A percentile compares a stretch with the other conserved stretches of the same genome.
Evolutionary conservation across 225 moss, liverwort and hornwort species (phyloP).

Genomic region (Sphagnum contortum): DNA sequence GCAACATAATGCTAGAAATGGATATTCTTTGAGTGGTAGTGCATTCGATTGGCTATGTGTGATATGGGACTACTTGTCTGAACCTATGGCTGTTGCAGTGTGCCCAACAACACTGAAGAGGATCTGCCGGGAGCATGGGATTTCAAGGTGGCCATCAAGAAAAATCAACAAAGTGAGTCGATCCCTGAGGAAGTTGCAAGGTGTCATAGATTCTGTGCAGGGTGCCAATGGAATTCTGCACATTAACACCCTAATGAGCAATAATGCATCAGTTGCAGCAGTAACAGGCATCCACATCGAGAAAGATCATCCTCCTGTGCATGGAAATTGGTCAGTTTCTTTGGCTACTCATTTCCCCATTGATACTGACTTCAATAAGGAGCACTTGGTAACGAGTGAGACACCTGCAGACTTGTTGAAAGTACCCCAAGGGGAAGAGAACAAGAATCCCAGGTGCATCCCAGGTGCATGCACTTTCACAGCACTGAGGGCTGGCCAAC

Average conservation of each 20-base stretch:
- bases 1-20: too few species aligned
- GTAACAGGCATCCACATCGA: slow-evolving; percentile 59
- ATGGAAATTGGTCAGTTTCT: slow-evolving; percentile 68
- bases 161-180: slow-evolving; percentile 99
- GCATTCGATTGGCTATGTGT: too few species aligned
- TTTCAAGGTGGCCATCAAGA: slow-evolving; percentile 95
- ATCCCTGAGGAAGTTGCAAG: slow-evolving; percentile 90
- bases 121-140: slow-evolving; percentile 97
- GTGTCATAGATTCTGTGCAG: slow-evolving; percentile 96
- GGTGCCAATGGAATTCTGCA: slow-evolving; percentile 88
- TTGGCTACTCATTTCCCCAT: slow-evolving; percentile 60
- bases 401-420: slow-evolving; percentile 20
- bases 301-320: slow-evolving; percentile 44
- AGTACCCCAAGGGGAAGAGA: slow-evolving; percentile 21
- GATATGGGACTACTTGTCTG: too few species aligned
- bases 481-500: slow-evolving; percentile 38
- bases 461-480: slow-evolving; percentile 16
- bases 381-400: slow-evolving; percentile 1
- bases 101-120: slow-evolving; percentile 94
- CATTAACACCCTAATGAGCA: slow-evolving; percentile 73
- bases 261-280: slow-evolving; percentile 73
- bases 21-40: too few species aligned
- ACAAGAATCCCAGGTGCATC: slow-evolving; percentile 41
- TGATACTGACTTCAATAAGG: slow-evolving; percentile 14
- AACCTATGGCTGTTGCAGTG: slow-evolving; percentile 34